These are phyloP conservation scores for Sophora flavescens DNA, from an alignment of 306 rosid species.

Conservation along the genomic window DNA sequence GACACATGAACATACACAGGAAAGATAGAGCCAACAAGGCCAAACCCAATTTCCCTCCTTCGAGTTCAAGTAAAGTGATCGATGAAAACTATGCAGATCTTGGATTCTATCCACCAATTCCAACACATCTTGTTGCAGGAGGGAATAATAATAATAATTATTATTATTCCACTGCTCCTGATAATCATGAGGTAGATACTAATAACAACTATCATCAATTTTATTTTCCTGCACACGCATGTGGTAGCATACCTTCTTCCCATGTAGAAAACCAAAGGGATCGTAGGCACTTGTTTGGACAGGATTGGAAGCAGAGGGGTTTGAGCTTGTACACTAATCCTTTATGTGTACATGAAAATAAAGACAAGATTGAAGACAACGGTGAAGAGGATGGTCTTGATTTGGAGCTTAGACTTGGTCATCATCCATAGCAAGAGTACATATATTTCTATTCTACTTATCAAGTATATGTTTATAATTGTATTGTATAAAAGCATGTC, in stretches of 20 bases:
- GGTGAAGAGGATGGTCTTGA: slow-evolving; percentile 62
- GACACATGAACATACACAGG: slow-evolving; percentile 92
- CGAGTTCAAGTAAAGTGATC: slow-evolving; percentile 50
- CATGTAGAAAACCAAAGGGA: slow-evolving; percentile 47
- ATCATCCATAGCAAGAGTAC: slow-evolving; percentile 54
- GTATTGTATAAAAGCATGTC: slow-evolving; percentile 10
- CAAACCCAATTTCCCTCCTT: slow-evolving; percentile 49
- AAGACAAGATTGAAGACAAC: slow-evolving; percentile 46
- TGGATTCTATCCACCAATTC: slow-evolving; percentile 51
- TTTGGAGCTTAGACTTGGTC: slow-evolving; percentile 95
- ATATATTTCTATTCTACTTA: background rate
- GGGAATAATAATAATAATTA: background rate
- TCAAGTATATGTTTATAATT: too few species aligned
- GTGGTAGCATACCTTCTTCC: slow-evolving; percentile 47
- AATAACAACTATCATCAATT: slow-evolving; percentile 49
- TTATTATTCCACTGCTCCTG: slow-evolving; percentile 38
- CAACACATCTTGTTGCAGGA: slow-evolving; percentile 31
- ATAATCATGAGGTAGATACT: slow-evolving; percentile 42
- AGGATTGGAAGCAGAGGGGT: slow-evolving; percentile 58
- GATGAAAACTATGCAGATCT: slow-evolving; percentile 40
- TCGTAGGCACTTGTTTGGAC: slow-evolving; percentile 44
- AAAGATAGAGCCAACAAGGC: slow-evolving; percentile 68
- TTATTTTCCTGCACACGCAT: slow-evolving; percentile 48
- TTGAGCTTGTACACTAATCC: slow-evolving; percentile 53
- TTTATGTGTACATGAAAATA: slow-evolving; percentile 36